A percentile compares a stretch with the other conserved stretches of the same genome.
Conservation (phyloP, 2,329 filamentous ascomycete genomes). For the Parascedosporium putredinis region DNA sequence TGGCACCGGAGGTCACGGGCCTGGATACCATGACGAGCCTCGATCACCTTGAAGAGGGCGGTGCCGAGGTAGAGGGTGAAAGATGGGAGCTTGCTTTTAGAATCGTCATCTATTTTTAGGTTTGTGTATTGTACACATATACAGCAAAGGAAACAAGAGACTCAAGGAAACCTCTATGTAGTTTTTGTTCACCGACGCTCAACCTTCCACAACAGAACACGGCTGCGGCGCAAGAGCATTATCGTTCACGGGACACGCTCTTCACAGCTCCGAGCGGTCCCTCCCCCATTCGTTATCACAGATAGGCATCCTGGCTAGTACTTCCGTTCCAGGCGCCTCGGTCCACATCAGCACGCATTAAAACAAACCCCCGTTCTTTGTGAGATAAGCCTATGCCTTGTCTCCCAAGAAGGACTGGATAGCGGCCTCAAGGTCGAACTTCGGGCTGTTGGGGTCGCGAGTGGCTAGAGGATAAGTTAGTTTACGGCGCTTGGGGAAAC, state of each 20-base stretch:
- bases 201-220: neutral
- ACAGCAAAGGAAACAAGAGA: constrained; percentile 4
- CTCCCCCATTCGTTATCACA: neutral
- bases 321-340: neutral
- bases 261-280: neutral
- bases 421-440: constrained; percentile 87
- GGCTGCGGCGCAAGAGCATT: constrained; percentile 3
- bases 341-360: neutral
- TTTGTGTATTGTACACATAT: constrained; percentile 8
- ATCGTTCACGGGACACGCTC: constrained; percentile 1
- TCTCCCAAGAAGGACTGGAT: constrained; percentile 52
- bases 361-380: no score
- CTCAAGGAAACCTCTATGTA: constrained; percentile 9
- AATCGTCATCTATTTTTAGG: constrained; percentile 7
- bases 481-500: neutral
- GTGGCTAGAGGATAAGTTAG: constrained; percentile 3
- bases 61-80: no score
- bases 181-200: neutral
- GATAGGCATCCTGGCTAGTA: neutral
- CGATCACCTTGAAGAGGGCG: no score
- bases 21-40: no score
- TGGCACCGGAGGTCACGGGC: no score
- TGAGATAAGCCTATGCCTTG: constrained; percentile 29
- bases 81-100: neutral
- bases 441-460: constrained; percentile 65